These are phyloP conservation scores for Fusarium paranaense DNA, from an alignment of 2,329 filamentous ascomycete species.

Conservation along the genomic window DNA sequence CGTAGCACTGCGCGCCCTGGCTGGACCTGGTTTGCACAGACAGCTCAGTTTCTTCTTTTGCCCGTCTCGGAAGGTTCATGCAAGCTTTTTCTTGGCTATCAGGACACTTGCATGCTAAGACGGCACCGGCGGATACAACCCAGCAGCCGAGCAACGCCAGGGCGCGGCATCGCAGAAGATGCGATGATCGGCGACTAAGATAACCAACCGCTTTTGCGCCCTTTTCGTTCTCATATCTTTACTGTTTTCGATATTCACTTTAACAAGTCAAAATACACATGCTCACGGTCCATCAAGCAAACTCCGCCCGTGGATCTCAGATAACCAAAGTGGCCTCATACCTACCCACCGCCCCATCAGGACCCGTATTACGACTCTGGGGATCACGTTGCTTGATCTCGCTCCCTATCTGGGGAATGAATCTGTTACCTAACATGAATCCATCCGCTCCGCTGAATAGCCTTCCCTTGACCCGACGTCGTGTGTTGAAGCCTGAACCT, in stretches of 20 bases:
- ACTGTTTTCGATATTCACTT: neutral
- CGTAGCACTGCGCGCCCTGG: neutral
- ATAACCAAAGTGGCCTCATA: conserved; percentile 3
- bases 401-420: conserved; percentile 26
- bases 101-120: neutral
- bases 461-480: conserved; percentile 26
- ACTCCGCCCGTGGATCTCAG: neutral
- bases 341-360: conserved; percentile 2
- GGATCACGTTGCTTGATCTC: conserved; percentile 14
- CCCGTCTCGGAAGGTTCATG: conserved; percentile 4
- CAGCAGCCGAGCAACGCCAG: neutral
- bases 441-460: conserved; percentile 26
- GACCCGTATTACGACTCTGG: conserved; percentile 6
- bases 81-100: neutral
- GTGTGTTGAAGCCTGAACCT: conserved; percentile 18
- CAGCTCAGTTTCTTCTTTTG: neutral
- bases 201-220: neutral
- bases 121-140: neutral
- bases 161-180: neutral
- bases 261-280: neutral
- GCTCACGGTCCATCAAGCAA: neutral
- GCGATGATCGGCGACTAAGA: neutral
- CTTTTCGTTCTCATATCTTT: neutral
- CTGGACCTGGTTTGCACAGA: neutral
- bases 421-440: conserved; percentile 33